Conservation (phyloP, 208 protist genomes). For the Herpetomonas tarakana region DNA sequence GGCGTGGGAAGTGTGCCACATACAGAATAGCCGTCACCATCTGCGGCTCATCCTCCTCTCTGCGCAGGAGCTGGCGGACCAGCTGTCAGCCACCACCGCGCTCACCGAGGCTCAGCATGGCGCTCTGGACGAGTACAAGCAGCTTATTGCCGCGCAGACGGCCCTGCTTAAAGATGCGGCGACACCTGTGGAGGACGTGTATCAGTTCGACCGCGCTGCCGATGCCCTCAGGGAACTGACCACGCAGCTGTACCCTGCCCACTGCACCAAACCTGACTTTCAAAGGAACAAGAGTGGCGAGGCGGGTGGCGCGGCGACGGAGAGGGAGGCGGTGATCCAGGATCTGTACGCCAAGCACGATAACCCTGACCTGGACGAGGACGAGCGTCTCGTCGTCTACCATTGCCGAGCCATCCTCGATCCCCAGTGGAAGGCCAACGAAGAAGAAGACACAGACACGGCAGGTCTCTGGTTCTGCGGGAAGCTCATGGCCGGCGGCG, state of each 20-base stretch:
- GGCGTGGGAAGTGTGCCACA: conserved; percentile 34
- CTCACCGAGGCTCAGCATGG: background rate
- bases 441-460: conserved; percentile 28
- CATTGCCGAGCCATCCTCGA: conserved; percentile 81
- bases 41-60: conserved; percentile 63
- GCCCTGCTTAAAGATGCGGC: conserved; percentile 42
- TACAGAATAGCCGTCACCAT: conserved; percentile 74
- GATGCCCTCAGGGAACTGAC: conserved; percentile 36
- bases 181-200: conserved; percentile 14
- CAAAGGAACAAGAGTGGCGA: background rate
- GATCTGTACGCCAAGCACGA: conserved; percentile 51
- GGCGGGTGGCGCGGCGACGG: background rate
- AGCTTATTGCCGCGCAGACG: conserved; percentile 23
- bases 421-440: conserved; percentile 50
- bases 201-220: conserved; percentile 39
- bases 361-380: conserved; percentile 72
- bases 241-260: conserved; percentile 33
- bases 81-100: conserved; percentile 8
- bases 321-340: conserved; percentile 31
- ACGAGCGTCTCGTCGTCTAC: conserved; percentile 68
- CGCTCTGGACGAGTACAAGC: conserved; percentile 13
- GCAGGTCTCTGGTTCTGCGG: conserved; percentile 79
- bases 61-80: conserved; percentile 48
- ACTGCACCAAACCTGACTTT: conserved; percentile 26
- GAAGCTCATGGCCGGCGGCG: conserved; percentile 48